phyloP scores from a whole-genome alignment of 768 basidiomycete species.

The Boletus sp. region DNA sequence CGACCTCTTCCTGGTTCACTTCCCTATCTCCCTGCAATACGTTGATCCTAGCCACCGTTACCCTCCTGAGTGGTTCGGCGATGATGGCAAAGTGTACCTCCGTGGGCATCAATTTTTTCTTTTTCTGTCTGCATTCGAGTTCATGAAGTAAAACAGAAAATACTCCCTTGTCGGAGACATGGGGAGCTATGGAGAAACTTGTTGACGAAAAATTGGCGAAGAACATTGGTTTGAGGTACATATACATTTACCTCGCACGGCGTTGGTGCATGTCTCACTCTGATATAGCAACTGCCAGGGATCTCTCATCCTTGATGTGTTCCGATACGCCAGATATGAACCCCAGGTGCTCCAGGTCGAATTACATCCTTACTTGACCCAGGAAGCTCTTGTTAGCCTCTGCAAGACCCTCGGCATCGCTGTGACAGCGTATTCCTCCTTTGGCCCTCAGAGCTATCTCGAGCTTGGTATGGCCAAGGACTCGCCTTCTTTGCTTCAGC shows the following conservation, averaged over 20 bases:
- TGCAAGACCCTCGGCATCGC: slow-evolving; percentile 46
- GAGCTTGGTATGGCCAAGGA: slow-evolving; percentile 65
- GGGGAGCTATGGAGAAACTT: slow-evolving; percentile 78
- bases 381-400: slow-evolving; percentile 45
- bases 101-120: slow-evolving; percentile 39
- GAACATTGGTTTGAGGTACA: slow-evolving; percentile 76
- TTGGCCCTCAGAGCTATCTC: slow-evolving; percentile 54
- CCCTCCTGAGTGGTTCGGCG: slow-evolving; percentile 81
- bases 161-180: slow-evolving; percentile 78
- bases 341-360: slow-evolving; percentile 62
- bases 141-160: slow-evolving; percentile 42
- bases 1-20: slow-evolving; percentile 80
- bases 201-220: slow-evolving; percentile 67
- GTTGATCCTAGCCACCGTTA: slow-evolving; percentile 75
- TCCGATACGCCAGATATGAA: slow-evolving; percentile 70
- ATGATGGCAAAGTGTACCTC: slow-evolving; percentile 66
- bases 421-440: slow-evolving; percentile 55
- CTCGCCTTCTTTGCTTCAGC: slow-evolving; percentile 51
- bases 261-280: not conserved
- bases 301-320: slow-evolving; percentile 67
- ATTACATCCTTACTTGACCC: slow-evolving; percentile 55
- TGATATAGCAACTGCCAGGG: slow-evolving; percentile 68
- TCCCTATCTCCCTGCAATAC: slow-evolving; percentile 80
- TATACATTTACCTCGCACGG: slow-evolving; percentile 1
- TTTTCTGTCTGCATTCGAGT: not conserved